These are phyloP conservation scores for Annulohypoxylon maeteangense DNA, from an alignment of 495 filamentous ascomycete genomes.

Conservation along the genomic window DNA sequence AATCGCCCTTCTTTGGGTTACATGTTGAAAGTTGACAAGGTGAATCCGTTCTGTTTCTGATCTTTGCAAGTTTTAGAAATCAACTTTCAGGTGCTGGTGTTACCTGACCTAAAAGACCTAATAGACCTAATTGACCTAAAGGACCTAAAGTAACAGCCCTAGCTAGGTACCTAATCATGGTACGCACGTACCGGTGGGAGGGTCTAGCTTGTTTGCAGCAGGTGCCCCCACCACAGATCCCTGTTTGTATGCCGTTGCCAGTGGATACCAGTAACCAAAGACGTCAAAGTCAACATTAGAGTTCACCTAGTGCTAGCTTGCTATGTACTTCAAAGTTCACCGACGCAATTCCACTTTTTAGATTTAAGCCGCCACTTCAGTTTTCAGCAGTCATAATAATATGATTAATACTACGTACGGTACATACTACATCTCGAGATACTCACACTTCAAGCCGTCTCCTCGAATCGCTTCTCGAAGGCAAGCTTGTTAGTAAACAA, in stretches of 20 bases:
- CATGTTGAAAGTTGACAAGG: slow-evolving; percentile 24
- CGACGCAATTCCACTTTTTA: slow-evolving; percentile 3
- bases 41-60: slow-evolving; percentile 1
- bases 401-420: neutral
- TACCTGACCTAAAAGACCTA: neutral
- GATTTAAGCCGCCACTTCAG: neutral
- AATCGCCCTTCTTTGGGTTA: slow-evolving; percentile 10
- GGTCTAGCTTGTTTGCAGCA: neutral
- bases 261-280: slow-evolving; percentile 39
- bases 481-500: neutral
- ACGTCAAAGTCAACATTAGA: slow-evolving; percentile 34
- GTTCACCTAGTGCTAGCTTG: no score
- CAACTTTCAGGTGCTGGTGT: neutral
- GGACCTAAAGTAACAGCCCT: neutral
- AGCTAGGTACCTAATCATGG: neutral
- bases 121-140: neutral
- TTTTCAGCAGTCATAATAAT: neutral
- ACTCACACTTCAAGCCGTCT: neutral
- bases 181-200: slow-evolving; percentile 14
- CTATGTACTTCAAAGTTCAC: slow-evolving; percentile 15
- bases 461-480: neutral
- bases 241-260: slow-evolving; percentile 26
- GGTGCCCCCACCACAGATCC: neutral
- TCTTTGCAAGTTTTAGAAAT: neutral
- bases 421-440: neutral